phyloP scores from a whole-genome alignment of 2,329 filamentous ascomycete species.

The Arthroderma sp. region DNA sequence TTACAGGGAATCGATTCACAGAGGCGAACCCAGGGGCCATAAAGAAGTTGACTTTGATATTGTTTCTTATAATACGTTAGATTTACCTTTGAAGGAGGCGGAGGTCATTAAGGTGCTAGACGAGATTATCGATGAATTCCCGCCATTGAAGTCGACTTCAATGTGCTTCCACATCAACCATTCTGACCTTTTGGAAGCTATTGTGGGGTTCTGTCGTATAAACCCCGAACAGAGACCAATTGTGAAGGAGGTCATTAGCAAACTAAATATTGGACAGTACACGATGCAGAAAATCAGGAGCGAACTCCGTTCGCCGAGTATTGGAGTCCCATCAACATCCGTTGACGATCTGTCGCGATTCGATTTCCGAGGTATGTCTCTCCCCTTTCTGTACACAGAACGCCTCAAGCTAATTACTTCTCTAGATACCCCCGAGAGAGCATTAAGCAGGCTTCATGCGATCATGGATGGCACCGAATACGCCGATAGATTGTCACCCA shows the following conservation, averaged over 20 bases:
- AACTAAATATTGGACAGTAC: slow-evolving; percentile 67
- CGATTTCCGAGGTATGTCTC: slow-evolving; percentile 62
- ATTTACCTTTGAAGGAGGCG: slow-evolving; percentile 80
- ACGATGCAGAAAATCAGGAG: slow-evolving; percentile 74
- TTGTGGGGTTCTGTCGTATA: slow-evolving; percentile 85
- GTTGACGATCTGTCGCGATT: slow-evolving; percentile 83
- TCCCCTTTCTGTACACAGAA: slow-evolving; percentile 17
- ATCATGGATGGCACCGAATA: slow-evolving; percentile 45
- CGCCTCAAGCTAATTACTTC: slow-evolving; percentile 37
- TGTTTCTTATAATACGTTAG: slow-evolving; percentile 66
- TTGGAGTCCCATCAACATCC: slow-evolving; percentile 77
- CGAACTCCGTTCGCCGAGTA: slow-evolving; percentile 66
- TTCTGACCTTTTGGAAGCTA: slow-evolving; percentile 67
- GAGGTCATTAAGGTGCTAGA: slow-evolving; percentile 91
- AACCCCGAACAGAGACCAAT: slow-evolving; percentile 53
- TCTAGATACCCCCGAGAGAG: slow-evolving; percentile 58
- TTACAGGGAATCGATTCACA: slow-evolving; percentile 65
- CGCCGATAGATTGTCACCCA: slow-evolving; percentile 40
- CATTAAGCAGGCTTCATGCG: slow-evolving; percentile 50
- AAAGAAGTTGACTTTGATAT: slow-evolving; percentile 96
- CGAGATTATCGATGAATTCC: slow-evolving; percentile 73
- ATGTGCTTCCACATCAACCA: slow-evolving; percentile 92
- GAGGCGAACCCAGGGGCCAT: slow-evolving; percentile 68
- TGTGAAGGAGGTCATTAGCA: slow-evolving; percentile 74
- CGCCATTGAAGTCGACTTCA: slow-evolving; percentile 54